A percentile compares a stretch with the other conserved stretches of the same genome.
phyloP scores from a whole-genome alignment of 108 stramenopile genomes.

The Skeletonema grethae region DNA sequence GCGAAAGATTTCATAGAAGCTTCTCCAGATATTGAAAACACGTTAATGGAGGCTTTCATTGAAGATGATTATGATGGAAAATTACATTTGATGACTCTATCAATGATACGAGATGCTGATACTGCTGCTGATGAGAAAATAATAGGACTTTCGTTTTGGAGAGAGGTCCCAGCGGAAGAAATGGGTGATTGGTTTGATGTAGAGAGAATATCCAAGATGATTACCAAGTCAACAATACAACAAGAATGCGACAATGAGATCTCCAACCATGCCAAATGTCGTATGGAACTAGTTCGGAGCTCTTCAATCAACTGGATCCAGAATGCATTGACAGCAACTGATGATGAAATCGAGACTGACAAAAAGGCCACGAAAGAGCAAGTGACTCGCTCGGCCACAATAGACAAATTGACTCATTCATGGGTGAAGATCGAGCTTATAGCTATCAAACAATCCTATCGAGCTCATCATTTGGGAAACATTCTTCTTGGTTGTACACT shows the following conservation, averaged over 20 bases:
- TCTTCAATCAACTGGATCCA: constrained; percentile 33
- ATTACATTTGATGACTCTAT: constrained; percentile 34
- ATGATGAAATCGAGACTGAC: not conserved
- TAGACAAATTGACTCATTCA: constrained; percentile 19
- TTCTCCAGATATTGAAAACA: constrained; percentile 31
- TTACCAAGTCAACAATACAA: constrained; percentile 7
- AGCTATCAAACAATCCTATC: constrained; percentile 25
- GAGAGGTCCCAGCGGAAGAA: constrained; percentile 33
- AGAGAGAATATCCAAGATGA: constrained; percentile 18
- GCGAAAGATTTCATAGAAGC: constrained; percentile 23
- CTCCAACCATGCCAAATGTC: constrained; percentile 3
- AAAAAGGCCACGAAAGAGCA: not conserved
- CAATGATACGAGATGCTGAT: not conserved
- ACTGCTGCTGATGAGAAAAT: constrained; percentile 10
- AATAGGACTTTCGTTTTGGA: constrained; percentile 41
- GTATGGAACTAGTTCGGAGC: constrained; percentile 20
- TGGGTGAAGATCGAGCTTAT: constrained; percentile 48
- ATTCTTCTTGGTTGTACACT: constrained; percentile 33
- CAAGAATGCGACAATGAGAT: not conserved
- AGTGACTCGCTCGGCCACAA: too few relatives aligned
- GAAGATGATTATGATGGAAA: constrained; percentile 47
- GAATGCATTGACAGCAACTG: constrained; percentile 11
- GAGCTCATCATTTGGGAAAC: constrained; percentile 24
- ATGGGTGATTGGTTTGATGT: constrained; percentile 45
- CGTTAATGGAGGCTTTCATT: constrained; percentile 35